These are phyloP conservation scores for Trypanosomatidae sp. DNA, from an alignment of 208 protist species.

Conservation along the genomic window DNA sequence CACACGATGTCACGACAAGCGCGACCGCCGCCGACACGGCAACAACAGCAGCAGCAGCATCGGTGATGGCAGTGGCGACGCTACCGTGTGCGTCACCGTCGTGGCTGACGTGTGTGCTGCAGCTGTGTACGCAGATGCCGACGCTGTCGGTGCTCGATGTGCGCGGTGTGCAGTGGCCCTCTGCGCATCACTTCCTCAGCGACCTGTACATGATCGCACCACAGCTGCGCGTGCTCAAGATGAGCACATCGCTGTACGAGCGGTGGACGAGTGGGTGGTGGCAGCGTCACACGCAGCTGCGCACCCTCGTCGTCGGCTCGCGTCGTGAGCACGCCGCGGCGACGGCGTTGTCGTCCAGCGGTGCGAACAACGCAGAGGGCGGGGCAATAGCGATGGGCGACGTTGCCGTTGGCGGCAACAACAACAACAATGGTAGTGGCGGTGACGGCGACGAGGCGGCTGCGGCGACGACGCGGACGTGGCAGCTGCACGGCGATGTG, in stretches of 20 bases:
- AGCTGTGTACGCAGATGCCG: slow-evolving; percentile 23
- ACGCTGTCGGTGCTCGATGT: slow-evolving; percentile 45
- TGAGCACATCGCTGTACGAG: slow-evolving; percentile 29
- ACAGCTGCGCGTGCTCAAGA: slow-evolving; percentile 36
- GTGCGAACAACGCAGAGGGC: too few relatives aligned
- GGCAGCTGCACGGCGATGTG: slow-evolving; percentile 34
- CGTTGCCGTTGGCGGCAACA: too few relatives aligned
- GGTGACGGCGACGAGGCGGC: not conserved
- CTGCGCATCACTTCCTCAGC: slow-evolving; percentile 29
- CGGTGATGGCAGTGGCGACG: too few relatives aligned
- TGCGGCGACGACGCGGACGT: not conserved
- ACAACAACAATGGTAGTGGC: too few relatives aligned
- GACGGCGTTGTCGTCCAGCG: too few relatives aligned
- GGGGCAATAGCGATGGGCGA: too few relatives aligned
- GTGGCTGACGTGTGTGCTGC: slow-evolving; percentile 15
- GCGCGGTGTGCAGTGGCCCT: slow-evolving; percentile 43
- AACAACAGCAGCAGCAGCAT: too few relatives aligned
- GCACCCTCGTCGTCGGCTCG: slow-evolving; percentile 28
- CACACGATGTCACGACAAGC: too few relatives aligned
- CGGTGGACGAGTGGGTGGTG: slow-evolving; percentile 70
- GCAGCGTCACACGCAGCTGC: slow-evolving; percentile 28
- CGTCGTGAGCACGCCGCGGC: too few relatives aligned
- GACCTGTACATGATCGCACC: slow-evolving; percentile 56
- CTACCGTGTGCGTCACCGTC: too few relatives aligned
- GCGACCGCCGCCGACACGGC: too few relatives aligned